phyloP scores from a whole-genome alignment of 257 asterid species.

The Solanum infundibuliforme region DNA sequence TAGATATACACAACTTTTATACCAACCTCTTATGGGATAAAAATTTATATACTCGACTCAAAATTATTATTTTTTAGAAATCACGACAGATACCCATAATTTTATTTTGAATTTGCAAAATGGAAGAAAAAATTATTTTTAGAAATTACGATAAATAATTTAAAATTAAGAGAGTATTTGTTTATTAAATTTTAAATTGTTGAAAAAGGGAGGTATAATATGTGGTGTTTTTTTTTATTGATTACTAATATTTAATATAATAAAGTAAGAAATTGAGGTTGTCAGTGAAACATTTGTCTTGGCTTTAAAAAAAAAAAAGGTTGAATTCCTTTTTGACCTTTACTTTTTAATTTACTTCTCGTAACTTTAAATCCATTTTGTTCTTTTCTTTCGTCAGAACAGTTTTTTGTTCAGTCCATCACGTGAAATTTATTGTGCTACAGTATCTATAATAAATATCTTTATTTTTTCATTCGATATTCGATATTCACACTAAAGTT shows the following conservation, averaged over 20 bases:
- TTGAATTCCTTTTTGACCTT: neutral
- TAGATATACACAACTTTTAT: neutral
- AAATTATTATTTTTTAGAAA: no score
- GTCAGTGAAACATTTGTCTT: neutral
- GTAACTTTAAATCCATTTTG: neutral
- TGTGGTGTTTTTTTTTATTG: neutral
- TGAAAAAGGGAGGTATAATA: neutral
- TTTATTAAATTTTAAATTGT: neutral
- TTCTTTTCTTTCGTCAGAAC: neutral
- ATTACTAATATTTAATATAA: neutral
- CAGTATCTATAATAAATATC: neutral
- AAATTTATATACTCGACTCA: neutral
- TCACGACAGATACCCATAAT: no score
- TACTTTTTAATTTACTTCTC: neutral
- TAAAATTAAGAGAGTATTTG: neutral
- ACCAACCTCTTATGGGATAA: no score
- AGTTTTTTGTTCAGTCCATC: neutral
- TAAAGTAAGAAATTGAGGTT: neutral
- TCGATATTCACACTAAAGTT: neutral
- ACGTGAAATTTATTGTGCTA: neutral
- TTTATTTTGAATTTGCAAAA: neutral
- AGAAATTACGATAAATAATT: neutral
- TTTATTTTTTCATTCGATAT: rapidly evolving
- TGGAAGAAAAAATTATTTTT: neutral
- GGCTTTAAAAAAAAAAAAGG: neutral